phyloP scores from a whole-genome alignment of 2,329 filamentous ascomycete species.

The Penicillium hesseltinei region DNA sequence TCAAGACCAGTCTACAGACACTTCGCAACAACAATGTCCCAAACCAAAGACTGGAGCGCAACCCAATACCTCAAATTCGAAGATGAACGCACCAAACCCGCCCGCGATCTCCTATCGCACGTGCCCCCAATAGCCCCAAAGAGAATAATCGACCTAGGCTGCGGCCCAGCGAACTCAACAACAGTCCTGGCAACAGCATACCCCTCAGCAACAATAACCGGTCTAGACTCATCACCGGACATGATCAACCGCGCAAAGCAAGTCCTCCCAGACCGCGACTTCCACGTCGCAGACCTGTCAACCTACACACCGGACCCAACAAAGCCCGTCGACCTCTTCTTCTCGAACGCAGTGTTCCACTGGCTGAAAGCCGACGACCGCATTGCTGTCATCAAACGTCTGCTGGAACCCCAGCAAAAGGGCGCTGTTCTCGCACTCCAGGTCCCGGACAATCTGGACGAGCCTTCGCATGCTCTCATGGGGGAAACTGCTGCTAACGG shows the following conservation, averaged over 20 bases:
- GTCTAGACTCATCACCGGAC: slow-evolving; percentile 56
- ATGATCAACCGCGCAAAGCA: slow-evolving; percentile 54
- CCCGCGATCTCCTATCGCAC: slow-evolving; percentile 53
- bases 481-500: slow-evolving; percentile 40
- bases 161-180: slow-evolving; percentile 61
- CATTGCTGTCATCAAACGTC: slow-evolving; percentile 45
- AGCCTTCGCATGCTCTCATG: slow-evolving; percentile 54
- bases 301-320: slow-evolving; percentile 37
- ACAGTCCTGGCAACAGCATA: slow-evolving; percentile 49
- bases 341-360: slow-evolving; percentile 60
- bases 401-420: slow-evolving; percentile 42
- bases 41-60: slow-evolving; percentile 52
- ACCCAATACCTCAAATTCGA: slow-evolving; percentile 57
- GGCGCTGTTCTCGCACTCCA: slow-evolving; percentile 57
- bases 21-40: slow-evolving; percentile 7
- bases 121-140: slow-evolving; percentile 43
- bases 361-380: slow-evolving; percentile 51
- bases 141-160: slow-evolving; percentile 58
- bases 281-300: slow-evolving; percentile 48
- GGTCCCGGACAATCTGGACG: slow-evolving; percentile 52
- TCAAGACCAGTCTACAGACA: neutral
- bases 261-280: slow-evolving; percentile 44
- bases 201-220: slow-evolving; percentile 48
- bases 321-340: slow-evolving; percentile 46
- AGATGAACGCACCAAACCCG: slow-evolving; percentile 53